Evolutionary conservation across 2,329 filamentous ascomycete genomes (phyloP), one percentile per base, ranked within the genome.

Genomic region (Penicillium sclerotigenum): DNA sequence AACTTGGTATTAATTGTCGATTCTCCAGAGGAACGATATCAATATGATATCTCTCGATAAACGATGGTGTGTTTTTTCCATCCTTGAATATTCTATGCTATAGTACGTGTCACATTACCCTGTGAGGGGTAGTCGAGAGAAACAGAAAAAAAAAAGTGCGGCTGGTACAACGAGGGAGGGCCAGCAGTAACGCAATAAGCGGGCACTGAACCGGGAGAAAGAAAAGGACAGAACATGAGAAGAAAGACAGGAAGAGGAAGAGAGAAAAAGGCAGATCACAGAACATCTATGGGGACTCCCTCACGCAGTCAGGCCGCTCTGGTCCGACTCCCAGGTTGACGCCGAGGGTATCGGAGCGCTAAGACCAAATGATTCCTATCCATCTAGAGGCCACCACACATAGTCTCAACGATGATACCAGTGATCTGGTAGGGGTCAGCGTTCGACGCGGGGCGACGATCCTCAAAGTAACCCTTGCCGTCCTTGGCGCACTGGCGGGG

Each of bases 391-490:
- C 73, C 72, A 71, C 74, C 74, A 63, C 74, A 76, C 61, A 80
- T 76, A 66, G 87, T 90, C 77, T 91, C 87, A 74, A 90, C 88
- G 60, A 92, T 86, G 70, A 91, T 89, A 76, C 87, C 88, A 60
- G 89, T 87, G 70, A 87, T 90, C 77, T 91, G 89, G 79, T 95
- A 94, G 59, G 90, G 90, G 76, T 92, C 89, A 62, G 86, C 90
- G 76, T 94, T 95, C 71, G 89, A 93, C 54, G 91, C 91, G 56
- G 88, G 87, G 62, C 88, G 84, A 72, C 88, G 84, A 64, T 91
- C 88, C 77, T 97, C 91, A 65, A 97, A 96, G 84, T 97, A 97
- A 63, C 92, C 92, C 80, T 89, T 94, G 76, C 91, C 91, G 77
- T 96, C 90, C 73, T 89, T 87, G 47, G 89, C 91, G 67, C 84